These are phyloP conservation scores for Mucor piriformis DNA, from an alignment of 371 early-diverging fungal species.

Conservation along the genomic window DNA sequence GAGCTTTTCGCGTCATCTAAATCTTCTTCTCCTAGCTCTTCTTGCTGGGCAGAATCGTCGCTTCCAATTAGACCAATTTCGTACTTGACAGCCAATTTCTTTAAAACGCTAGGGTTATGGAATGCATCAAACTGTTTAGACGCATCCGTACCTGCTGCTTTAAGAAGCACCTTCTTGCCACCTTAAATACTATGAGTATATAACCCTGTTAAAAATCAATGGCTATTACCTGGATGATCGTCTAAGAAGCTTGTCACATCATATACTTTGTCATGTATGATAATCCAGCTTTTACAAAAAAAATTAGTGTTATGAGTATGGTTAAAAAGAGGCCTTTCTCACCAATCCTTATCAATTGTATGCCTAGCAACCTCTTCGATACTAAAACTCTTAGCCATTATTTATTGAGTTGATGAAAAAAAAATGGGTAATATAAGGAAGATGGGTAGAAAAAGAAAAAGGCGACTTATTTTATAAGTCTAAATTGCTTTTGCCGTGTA, in stretches of 20 bases:
- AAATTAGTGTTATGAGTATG: not conserved
- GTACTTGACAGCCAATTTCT: slow-evolving; percentile 10
- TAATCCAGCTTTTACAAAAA: slow-evolving; percentile 69
- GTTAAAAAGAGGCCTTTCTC: not conserved
- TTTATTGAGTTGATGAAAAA: not conserved
- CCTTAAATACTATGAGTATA: not conserved
- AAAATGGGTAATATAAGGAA: too few species aligned
- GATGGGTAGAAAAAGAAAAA: too few species aligned
- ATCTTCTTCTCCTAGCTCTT: not conserved
- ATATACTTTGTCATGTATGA: slow-evolving; percentile 80
- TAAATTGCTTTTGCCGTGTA: too few species aligned
- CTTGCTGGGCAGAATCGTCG: slow-evolving; percentile 13
- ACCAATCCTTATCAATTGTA: slow-evolving; percentile 71
- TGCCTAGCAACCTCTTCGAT: slow-evolving; percentile 81
- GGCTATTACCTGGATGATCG: slow-evolving; percentile 58
- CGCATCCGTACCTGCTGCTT: slow-evolving; percentile 87
- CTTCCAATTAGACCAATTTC: slow-evolving; percentile 14
- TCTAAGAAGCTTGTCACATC: slow-evolving; percentile 77
- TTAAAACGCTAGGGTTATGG: slow-evolving; percentile 66
- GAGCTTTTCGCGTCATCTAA: not conserved
- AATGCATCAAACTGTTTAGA: slow-evolving; percentile 88
- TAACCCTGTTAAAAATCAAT: not conserved
- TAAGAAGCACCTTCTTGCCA: slow-evolving; percentile 73
- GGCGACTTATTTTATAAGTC: too few species aligned
- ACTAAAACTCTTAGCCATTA: slow-evolving; percentile 45